Percentiles rank a stretch among this genome's conserved stretches.
phyloP scores from a whole-genome alignment of 2,329 filamentous ascomycete genomes.

The Aspergillus proliferans region DNA sequence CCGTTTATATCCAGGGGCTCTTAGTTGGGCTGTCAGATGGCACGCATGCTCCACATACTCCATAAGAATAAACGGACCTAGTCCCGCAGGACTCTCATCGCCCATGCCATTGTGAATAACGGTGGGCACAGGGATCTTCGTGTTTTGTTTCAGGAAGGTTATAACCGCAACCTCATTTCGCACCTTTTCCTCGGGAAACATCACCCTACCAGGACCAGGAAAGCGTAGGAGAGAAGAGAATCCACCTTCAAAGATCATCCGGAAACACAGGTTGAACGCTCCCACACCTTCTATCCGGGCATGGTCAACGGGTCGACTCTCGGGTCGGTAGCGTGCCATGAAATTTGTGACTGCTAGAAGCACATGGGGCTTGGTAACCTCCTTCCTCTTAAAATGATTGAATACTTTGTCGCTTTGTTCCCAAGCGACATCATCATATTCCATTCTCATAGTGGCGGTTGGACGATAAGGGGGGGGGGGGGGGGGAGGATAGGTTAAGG shows the following conservation, averaged over 20 bases:
- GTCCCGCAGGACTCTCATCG: constrained; percentile 4
- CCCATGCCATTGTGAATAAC: not conserved
- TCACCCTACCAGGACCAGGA: constrained; percentile 8
- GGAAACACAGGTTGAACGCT: constrained; percentile 17
- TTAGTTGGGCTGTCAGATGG: constrained; percentile 1
- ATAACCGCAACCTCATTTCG: constrained; percentile 9
- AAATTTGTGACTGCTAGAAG: not conserved
- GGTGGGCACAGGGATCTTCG: constrained; percentile 3
- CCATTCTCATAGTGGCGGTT: not conserved
- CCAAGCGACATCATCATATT: constrained; percentile 1
- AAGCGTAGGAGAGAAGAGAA: constrained; percentile 14
- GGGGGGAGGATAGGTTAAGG: not conserved
- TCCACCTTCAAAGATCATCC: constrained; percentile 14
- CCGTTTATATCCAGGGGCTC: constrained; percentile 4
- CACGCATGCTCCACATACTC: constrained; percentile 15
- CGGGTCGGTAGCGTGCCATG: not conserved
- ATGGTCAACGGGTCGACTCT: not conserved
- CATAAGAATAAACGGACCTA: constrained; percentile 33
- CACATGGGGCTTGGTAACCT: not conserved
- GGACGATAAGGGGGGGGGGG: not conserved
- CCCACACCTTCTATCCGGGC: constrained; percentile 4
- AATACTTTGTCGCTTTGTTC: not conserved
- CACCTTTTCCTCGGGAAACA: constrained; percentile 22
- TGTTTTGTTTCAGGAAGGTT: constrained; percentile 3
- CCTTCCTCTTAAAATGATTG: not conserved